Percentiles rank a stretch among this genome's conserved stretches.
These are phyloP conservation scores for Kurtzmaniella fragi DNA, from an alignment of 805 yeast genomes.

Conservation along the genomic window DNA sequence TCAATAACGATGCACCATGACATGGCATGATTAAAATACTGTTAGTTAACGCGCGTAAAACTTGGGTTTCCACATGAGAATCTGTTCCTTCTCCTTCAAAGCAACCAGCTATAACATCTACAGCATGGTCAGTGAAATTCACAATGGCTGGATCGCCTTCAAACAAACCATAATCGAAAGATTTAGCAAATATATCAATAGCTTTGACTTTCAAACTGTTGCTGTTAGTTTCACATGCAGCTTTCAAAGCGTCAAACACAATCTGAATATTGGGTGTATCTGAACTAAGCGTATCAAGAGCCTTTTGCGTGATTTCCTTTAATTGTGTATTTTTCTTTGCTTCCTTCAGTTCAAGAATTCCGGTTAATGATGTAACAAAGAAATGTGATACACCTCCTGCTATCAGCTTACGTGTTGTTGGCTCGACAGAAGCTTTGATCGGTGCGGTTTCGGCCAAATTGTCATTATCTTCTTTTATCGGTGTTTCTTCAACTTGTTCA, in stretches of 20 bases:
- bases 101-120: slow-evolving; percentile 77
- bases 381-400: neutral
- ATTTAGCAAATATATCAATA: slow-evolving; percentile 79
- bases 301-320: slow-evolving; percentile 32
- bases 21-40: slow-evolving; percentile 81
- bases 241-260: slow-evolving; percentile 75
- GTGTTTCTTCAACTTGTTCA: neutral
- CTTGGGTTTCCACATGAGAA: slow-evolving; percentile 83
- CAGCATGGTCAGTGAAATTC: slow-evolving; percentile 71
- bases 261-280: slow-evolving; percentile 33
- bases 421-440: neutral
- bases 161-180: slow-evolving; percentile 81
- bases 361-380: slow-evolving; percentile 1
- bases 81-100: slow-evolving; percentile 93
- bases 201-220: slow-evolving; percentile 67
- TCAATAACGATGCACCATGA: slow-evolving; percentile 83
- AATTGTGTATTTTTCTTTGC: slow-evolving; percentile 47
- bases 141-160: slow-evolving; percentile 53
- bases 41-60: slow-evolving; percentile 84
- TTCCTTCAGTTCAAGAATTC: slow-evolving; percentile 38
- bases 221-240: slow-evolving; percentile 65
- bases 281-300: slow-evolving; percentile 35
- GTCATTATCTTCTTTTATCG: neutral
- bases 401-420: neutral
- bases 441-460: neutral